Percentiles rank a stretch among this genome's conserved stretches.
Evolutionary conservation across 2,329 filamentous ascomycete species (phyloP).

Genomic region (Xylariaceae sp.): DNA sequence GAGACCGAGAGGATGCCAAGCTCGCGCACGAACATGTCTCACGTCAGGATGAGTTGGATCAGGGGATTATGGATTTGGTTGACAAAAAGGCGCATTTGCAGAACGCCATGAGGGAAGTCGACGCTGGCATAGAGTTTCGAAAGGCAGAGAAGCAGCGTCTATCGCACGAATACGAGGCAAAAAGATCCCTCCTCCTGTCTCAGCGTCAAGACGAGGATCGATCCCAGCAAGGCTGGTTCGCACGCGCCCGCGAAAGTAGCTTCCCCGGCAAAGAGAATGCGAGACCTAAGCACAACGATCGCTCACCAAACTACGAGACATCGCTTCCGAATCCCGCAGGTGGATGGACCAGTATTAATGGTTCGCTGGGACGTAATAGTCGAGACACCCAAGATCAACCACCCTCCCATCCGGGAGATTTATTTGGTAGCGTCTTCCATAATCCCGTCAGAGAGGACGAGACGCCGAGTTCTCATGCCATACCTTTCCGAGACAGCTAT

Average conservation of each 20-base stretch:
- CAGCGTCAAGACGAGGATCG: constrained; percentile 36
- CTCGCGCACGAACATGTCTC: constrained; percentile 29
- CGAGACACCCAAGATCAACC: constrained; percentile 39
- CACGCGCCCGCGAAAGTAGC: constrained; percentile 26
- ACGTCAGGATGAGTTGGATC: constrained; percentile 32
- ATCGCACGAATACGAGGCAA: constrained; percentile 32
- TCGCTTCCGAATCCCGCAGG: constrained; percentile 29
- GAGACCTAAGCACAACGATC: constrained; percentile 23
- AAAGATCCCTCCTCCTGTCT: constrained; percentile 14
- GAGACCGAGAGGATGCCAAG: constrained; percentile 36
- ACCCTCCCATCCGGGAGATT: constrained; percentile 38
- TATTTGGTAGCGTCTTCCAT: constrained; percentile 42
- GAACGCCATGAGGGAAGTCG: constrained; percentile 30
- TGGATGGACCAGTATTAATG: constrained; percentile 42
- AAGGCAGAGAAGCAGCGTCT: constrained; percentile 37
- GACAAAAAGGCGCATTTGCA: constrained; percentile 32
- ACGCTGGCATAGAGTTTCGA: constrained; percentile 29
- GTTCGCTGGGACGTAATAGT: constrained; percentile 33
- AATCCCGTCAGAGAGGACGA: constrained; percentile 40
- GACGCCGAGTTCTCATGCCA: constrained; percentile 29
- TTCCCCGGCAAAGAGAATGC: constrained; percentile 27
- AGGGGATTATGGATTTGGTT: constrained; percentile 31
- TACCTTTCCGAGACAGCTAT: constrained; percentile 31
- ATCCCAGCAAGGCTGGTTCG: constrained; percentile 31
- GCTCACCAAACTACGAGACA: constrained; percentile 24